A percentile compares a stretch with the other conserved stretches of the same genome.
These are phyloP conservation scores for Botrytis squamosa DNA, from an alignment of 2,329 filamentous ascomycete genomes.

Conservation along the genomic window DNA sequence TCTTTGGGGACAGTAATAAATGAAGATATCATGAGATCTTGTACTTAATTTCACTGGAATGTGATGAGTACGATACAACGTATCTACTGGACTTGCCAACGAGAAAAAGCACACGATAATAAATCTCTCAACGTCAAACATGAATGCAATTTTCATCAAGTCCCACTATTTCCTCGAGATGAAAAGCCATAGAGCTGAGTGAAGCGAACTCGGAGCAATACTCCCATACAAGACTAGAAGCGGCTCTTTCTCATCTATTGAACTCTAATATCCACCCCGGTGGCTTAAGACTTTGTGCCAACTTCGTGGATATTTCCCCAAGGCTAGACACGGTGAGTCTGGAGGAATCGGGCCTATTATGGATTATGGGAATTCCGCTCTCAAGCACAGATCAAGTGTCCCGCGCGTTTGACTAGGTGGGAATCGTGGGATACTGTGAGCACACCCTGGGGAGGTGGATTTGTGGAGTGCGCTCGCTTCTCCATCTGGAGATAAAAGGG, in stretches of 20 bases:
- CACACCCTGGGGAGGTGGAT: background rate
- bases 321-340: background rate
- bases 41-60: background rate
- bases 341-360: conserved; percentile 2
- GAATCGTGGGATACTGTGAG: background rate
- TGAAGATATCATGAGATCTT: too few relatives aligned
- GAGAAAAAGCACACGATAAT: background rate
- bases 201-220: conserved; percentile 2
- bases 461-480: background rate
- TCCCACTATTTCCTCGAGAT: background rate
- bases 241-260: background rate
- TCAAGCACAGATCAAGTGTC: background rate
- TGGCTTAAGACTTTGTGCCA: background rate
- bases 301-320: background rate
- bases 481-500: background rate
- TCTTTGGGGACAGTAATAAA: background rate
- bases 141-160: background rate
- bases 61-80: background rate
- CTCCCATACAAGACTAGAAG: background rate
- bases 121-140: background rate
- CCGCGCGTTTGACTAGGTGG: background rate
- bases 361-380: background rate
- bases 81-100: background rate
- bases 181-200: background rate
- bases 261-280: background rate